Base-by-base conservation (phyloP, 495 filamentous ascomycete genomes). In the Sabuloglossum arenarium region DNA sequence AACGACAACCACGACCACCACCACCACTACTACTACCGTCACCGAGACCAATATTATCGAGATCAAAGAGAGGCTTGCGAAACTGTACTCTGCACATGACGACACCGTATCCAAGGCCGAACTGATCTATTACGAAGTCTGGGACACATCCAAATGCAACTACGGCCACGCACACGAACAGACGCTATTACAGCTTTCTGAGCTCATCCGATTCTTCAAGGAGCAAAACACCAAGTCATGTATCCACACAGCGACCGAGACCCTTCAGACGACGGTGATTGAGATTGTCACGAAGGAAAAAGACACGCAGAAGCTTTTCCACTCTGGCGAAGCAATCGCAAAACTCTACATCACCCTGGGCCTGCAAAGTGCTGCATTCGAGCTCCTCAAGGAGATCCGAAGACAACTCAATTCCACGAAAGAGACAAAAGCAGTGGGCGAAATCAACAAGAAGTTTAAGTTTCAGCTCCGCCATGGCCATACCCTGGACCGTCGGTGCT, bases 51-150 rank as follows among this genome's bases (percentile, higher is more conserved):
- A n/a, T n/a, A n/a, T n/a, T n/a, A n/a, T n/a, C n/a, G n/a, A n/a
- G 1, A 65, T 80, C 61, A 81, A 78, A 64, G 71, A 75, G 61
- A 70, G 76, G 32, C 66, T 83, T 51, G 75, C 79, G 0, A 75
- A 74, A 64, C 65, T 80, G 8, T 82, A 79, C 56, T 62, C 73
- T 43, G 16, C 16, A 1, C 11, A 43, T 23, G 21, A 16, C 12
- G 19, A 16, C 3, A 43, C 39, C n/a, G 39, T 10, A 21, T 43
- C 39, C 16, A 43, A 43, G 19, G 39, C 39, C 3, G 39, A 43
- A 43, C 4, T 43, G 16, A 43, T 43, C 11, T 73, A 75, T 51
- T 66, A 67, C 0, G 77, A 81, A 58, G 71, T 73, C 16, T 76
- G 73, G 53, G 64, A 71, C 21, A 63, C 73, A n/a, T 66, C 72